Conservation (phyloP, 78 protist genomes). For the Dictyostelium citrinum region DNA sequence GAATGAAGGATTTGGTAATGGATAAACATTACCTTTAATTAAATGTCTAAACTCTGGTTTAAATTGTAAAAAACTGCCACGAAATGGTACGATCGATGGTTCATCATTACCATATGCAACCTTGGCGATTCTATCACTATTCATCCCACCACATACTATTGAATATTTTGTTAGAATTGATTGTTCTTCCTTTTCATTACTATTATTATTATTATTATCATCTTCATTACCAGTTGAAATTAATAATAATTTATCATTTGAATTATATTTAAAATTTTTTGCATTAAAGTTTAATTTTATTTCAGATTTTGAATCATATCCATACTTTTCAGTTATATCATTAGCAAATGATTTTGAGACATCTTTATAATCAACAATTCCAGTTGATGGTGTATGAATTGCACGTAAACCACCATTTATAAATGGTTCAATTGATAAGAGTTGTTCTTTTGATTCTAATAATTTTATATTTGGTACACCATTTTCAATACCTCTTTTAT, state of each 20-base stretch:
- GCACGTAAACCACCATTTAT: constrained; percentile 51
- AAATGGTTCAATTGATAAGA: constrained; percentile 57
- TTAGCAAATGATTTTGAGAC: constrained; percentile 16
- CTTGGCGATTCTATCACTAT: constrained; percentile 43
- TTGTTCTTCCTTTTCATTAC: neutral
- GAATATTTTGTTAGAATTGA: neutral
- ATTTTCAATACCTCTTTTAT: constrained; percentile 67
- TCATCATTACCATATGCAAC: constrained; percentile 19
- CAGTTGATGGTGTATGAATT: constrained; percentile 84
- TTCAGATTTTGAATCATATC: neutral
- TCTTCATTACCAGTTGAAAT: neutral
- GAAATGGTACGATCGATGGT: constrained; percentile 47
- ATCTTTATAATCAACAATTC: constrained; percentile 48
- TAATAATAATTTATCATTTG: neutral
- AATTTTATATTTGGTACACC: constrained; percentile 76
- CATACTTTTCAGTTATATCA: constrained; percentile 38
- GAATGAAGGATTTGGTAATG: constrained; percentile 68
- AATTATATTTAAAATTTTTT: neutral
- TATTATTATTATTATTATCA: no score
- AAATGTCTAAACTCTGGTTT: constrained; percentile 13
- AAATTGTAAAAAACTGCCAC: constrained; percentile 19
- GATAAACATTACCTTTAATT: constrained; percentile 60
- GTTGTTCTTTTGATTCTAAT: neutral
- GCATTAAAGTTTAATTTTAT: constrained; percentile 39
- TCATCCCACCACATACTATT: constrained; percentile 79